phyloP scores from a whole-genome alignment of 2,329 filamentous ascomycete species.

The Trichophyton rubrum region DNA sequence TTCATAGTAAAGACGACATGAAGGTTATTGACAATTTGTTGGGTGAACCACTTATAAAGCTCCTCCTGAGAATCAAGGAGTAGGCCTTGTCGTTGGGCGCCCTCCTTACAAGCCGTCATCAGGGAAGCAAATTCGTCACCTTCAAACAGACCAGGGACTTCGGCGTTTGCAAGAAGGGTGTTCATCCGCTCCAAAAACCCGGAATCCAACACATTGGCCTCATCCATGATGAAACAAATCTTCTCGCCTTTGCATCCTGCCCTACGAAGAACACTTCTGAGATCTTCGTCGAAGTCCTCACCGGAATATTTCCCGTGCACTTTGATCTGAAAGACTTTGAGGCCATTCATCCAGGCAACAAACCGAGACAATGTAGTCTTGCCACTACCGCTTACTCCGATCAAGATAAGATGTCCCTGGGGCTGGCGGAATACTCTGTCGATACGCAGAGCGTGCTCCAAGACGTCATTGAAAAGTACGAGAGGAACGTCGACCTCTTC shows the following conservation, averaged over 20 bases:
- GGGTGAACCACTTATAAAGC: conserved; percentile 99
- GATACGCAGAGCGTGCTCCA: conserved; percentile 95
- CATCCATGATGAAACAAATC: conserved; percentile 99
- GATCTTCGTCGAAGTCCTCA: conserved; percentile 96
- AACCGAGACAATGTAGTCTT: conserved; percentile 98
- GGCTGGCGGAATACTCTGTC: conserved; percentile 97
- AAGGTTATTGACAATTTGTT: conserved; percentile 96
- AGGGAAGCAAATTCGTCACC: conserved; percentile 97
- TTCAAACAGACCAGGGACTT: conserved; percentile 96
- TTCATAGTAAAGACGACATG: conserved; percentile 99
- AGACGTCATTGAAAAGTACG: conserved; percentile 97
- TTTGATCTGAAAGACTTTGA: conserved; percentile 99
- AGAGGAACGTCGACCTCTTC: conserved; percentile 98
- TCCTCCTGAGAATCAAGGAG: conserved; percentile 96
- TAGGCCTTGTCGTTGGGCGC: conserved; percentile 86
- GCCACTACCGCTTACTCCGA: conserved; percentile 94
- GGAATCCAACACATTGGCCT: conserved; percentile 95
- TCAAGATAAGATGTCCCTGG: conserved; percentile 94
- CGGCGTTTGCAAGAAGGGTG: conserved; percentile 94
- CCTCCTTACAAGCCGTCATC: conserved; percentile 98
- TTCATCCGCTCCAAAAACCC: conserved; percentile 99
- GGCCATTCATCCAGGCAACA: conserved; percentile 98
- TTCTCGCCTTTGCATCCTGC: conserved; percentile 98
- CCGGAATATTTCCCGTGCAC: conserved; percentile 97
- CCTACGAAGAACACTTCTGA: conserved; percentile 81